Conservation (phyloP, 2,329 filamentous ascomycete genomes). For the Emergomyces africanus region DNA sequence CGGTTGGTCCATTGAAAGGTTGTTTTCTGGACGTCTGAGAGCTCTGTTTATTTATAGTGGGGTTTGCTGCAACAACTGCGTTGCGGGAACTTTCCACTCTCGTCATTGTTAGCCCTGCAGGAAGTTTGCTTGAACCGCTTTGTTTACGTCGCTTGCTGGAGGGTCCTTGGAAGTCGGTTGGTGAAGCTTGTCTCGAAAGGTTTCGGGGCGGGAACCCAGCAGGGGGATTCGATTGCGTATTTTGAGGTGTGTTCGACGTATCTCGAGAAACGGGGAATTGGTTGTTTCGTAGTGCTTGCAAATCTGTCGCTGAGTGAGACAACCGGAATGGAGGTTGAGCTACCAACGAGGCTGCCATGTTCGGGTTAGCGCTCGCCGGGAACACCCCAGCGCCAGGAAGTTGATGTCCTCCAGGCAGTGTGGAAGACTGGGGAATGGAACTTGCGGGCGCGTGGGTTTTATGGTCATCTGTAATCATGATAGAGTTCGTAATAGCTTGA, state of each 20-base stretch:
- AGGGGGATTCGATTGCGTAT: conserved; percentile 22
- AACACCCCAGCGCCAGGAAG: conserved; percentile 34
- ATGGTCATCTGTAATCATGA: conserved; percentile 97
- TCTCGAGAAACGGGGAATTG: conserved; percentile 30
- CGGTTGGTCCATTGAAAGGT: conserved; percentile 26
- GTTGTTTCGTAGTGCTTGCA: conserved; percentile 45
- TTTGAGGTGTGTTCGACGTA: conserved; percentile 27
- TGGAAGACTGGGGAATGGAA: conserved; percentile 18
- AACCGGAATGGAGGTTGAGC: conserved; percentile 37
- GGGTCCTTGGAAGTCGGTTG: conserved; percentile 49
- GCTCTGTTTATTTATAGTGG: neutral
- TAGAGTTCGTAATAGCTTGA: conserved; percentile 73
- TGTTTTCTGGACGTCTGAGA: neutral
- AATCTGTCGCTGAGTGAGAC: conserved; percentile 51
- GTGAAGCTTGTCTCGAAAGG: conserved; percentile 62
- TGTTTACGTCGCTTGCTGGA: conserved; percentile 72
- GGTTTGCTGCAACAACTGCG: neutral
- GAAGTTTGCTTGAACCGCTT: conserved; percentile 55
- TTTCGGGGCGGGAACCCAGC: conserved; percentile 45
- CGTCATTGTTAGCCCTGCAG: conserved; percentile 69
- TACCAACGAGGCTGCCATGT: conserved; percentile 19
- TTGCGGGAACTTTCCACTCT: conserved; percentile 49
- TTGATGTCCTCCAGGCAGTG: conserved; percentile 26
- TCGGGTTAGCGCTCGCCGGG: conserved; percentile 20
- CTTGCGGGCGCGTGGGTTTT: conserved; percentile 57